Base-by-base conservation (phyloP, 495 filamentous ascomycete species). In the Podospora appendiculata region DNA sequence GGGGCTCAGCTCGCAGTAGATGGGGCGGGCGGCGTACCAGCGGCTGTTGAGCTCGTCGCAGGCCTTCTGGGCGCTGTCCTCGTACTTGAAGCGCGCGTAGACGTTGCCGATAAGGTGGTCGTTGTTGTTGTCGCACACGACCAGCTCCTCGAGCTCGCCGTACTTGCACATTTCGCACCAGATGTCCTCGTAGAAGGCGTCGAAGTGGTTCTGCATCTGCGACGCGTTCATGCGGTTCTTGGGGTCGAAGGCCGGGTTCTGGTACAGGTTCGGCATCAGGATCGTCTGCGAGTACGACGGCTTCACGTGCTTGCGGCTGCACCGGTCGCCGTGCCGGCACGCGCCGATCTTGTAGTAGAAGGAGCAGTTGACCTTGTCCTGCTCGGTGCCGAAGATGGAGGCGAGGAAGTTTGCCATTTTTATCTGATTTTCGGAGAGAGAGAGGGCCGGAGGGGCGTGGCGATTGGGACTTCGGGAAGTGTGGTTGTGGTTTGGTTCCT, bases 71-170 rank as follows among this genome's bases (percentile, higher is more conserved):
- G 93, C 93, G 50, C 84, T 84, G 74, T 98, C 93, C 79, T 98
- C 93, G 82, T 97, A 98, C 74, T 98, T 98, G 86, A 98, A 98
- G 54, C 93, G 90, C 25, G 93, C 93, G 79, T 98, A 98, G 61
- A 98, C 93, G 72, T 98, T 98, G 65, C 93, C 93, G 70, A 98
- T 96, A 11, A 98, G 78, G 74, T 98, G 91, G 67, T 96, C 92
- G 75, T 96, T 96, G 71, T 96, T 97, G 68, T 94, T 92, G 71
- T 93, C 89, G 67, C 89, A 94, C 3, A 92, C 87, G 8, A 94
- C 89, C 33, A 94, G 78, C 68, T 94, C 89, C 73, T 94, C 89
- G 11, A 90, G 71, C 74, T 94, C 89, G 47, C 89, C 89, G 66
- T 90, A 92, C 70, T 88, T 86, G 84, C 88, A 92, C 86, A 98